Conservation (phyloP, 176 grass and related monocot species). For the Eragrostis curvula region DNA sequence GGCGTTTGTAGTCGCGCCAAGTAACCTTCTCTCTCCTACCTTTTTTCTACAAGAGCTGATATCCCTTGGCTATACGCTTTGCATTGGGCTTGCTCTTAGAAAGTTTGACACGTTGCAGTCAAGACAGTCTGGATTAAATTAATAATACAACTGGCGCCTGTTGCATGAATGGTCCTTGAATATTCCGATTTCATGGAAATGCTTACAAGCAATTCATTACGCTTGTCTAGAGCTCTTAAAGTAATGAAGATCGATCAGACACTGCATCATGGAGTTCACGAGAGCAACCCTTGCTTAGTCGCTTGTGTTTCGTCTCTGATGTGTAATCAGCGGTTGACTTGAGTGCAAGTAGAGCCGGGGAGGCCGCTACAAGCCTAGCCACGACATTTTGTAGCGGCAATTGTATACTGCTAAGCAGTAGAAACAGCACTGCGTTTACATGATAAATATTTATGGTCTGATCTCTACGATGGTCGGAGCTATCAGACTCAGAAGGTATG, state of each 20-base stretch:
- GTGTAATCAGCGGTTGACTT: slow-evolving; percentile 40
- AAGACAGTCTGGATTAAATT: too few relatives aligned
- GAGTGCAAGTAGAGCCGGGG: background rate
- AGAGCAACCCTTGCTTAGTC: background rate
- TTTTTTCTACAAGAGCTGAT: too few relatives aligned
- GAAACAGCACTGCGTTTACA: background rate
- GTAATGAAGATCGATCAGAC: background rate
- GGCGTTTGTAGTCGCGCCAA: too few relatives aligned
- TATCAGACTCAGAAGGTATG: background rate
- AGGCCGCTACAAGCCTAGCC: background rate
- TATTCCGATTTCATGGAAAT: too few relatives aligned
- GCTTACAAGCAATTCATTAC: too few relatives aligned
- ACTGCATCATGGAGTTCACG: background rate
- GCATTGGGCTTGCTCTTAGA: too few relatives aligned
- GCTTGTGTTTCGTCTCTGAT: background rate
- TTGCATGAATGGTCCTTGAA: too few relatives aligned
- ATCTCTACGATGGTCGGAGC: background rate
- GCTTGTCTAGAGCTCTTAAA: background rate
- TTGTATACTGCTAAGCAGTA: background rate
- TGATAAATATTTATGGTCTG: background rate
- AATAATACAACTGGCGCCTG: too few relatives aligned
- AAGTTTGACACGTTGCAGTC: too few relatives aligned
- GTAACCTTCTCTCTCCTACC: too few relatives aligned
- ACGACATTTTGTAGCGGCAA: background rate
- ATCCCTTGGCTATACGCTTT: too few relatives aligned